Evolutionary conservation across 2,329 filamentous ascomycete species (phyloP), one percentile per base, ranked within the genome.

Genomic region (Cladorrhinum sp.): DNA sequence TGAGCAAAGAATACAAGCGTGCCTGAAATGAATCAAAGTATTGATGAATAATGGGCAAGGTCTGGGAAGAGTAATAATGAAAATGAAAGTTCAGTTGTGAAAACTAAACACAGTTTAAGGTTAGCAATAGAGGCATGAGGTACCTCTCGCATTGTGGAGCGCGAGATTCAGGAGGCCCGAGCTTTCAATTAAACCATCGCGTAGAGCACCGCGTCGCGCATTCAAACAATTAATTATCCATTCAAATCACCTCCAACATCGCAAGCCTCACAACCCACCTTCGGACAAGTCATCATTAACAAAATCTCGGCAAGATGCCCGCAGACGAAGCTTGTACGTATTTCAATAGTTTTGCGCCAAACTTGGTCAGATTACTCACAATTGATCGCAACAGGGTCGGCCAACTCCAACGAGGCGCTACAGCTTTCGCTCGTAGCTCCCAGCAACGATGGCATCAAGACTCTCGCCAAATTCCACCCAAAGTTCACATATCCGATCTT

Each of bases 401-500:
- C 77, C 61, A 78, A 83, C 68, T 79, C 85, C 70, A 88, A 84
- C 67, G 82, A 89, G 67, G 85, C 85, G 59, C 72, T 90, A 67
- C 78, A 77, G 57, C 80, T 92, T 68, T 85, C 83, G 56, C 79
- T 90, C 36, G 76, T 85, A 18, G 77, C 78, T 45, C 79, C 83
- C 13, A 10, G 75, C 78, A 5, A 73, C 78, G 18, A 75, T 75
- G 55, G 50, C 65, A 71, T 83, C 54, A 85, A 83, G 68, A 83
- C 81, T 29, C 77, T 88, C 67, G 81, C 84, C 24, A 83, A 84
- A 25, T 98, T 99, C 74, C 82, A 91, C 62, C 96, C 95, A 0
- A 84, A 85, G 70, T 96, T 93, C 73, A 97, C 93, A 18, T 96
- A 98, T 74, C 80, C 91, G 1, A 89, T 99, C 65, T 97, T 98